Evolutionary conservation across 2,329 filamentous ascomycete species (phyloP), one percentile per base, ranked within the genome.

Genomic region (Chaetomiaceae sp.): DNA sequence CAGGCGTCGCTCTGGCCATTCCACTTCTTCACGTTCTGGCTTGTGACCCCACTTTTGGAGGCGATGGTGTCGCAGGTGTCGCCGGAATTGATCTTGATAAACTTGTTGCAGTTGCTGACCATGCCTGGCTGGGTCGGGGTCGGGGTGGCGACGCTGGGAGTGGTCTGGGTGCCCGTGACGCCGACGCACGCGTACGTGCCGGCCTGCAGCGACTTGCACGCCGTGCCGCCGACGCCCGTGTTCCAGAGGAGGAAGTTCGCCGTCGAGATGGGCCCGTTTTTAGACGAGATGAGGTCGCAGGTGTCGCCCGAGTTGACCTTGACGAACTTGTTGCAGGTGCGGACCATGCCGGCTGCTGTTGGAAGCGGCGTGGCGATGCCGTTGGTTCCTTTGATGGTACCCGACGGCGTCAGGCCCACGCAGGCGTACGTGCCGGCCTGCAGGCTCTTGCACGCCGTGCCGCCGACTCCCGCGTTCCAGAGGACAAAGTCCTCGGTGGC

Each of bases 31-130:
- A 27, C 5, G 25, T 34, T 13, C 31, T 5, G 14, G 7, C 7
- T 5, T 12, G 25, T 12, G 25, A 27, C 12, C 25, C 25, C 25
- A 27, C 6, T 12, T 6, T 5, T 12, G 5, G 25, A 6, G 25
- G 25, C 25, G 12, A 27, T 27, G 25, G 25, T 16, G 33, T 14
- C 16, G 46, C 58, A 60, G 3, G 37, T 50, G 21, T 55, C 44
- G 3, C 41, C 46, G 5, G 25, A 14, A 17, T 50, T 27, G 9
- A 59, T 44, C 0, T 46, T 43, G 39, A 58, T 45, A 40, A 57
- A 60, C 30, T 31, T 53, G 30, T 56, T 58, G 51, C 57, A 60
- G 39, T 44, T 54, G 8, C 16, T 21, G 9, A 47, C 46, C 52
- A 60, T 59, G 31, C 51, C 47, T 16, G 9, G 5, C 49, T 55